Evolutionary conservation across 2,329 filamentous ascomycete species (phyloP).

Genomic region (Davidsoniella virescens): DNA sequence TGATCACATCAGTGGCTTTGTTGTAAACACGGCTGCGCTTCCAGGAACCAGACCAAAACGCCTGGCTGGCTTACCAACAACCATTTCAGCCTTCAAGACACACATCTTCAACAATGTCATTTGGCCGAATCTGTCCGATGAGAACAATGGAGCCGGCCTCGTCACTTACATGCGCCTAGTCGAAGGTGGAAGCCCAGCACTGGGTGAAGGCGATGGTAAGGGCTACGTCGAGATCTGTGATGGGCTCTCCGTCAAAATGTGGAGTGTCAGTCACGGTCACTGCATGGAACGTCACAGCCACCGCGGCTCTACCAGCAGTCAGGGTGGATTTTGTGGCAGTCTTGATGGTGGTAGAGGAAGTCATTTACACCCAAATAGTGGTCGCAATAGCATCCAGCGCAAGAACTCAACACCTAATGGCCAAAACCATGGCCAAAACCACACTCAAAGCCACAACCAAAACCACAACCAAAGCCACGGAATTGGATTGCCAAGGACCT

Average conservation of each 20-base stretch:
- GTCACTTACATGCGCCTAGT: slow-evolving; percentile 79
- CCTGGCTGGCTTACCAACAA: slow-evolving; percentile 69
- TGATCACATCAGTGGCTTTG: slow-evolving; percentile 81
- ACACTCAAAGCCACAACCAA: slow-evolving; percentile 3
- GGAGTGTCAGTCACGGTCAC: slow-evolving; percentile 76
- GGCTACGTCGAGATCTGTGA: slow-evolving; percentile 84
- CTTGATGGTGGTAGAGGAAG: slow-evolving; percentile 26
- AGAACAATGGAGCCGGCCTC: slow-evolving; percentile 84
- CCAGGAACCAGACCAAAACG: slow-evolving; percentile 69
- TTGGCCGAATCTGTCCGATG: slow-evolving; percentile 93
- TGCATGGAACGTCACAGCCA: slow-evolving; percentile 62
- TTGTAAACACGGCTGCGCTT: slow-evolving; percentile 81
- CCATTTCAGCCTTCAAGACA: slow-evolving; percentile 79
- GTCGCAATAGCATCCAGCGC: neutral
- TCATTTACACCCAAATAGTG: slow-evolving; percentile 14
- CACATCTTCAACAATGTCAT: slow-evolving; percentile 98
- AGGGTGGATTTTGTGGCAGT: slow-evolving; percentile 33
- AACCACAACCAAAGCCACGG: neutral
- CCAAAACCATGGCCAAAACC: slow-evolving; percentile 7
- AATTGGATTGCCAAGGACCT: neutral
- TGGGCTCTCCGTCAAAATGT: slow-evolving; percentile 74
- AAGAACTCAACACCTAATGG: slow-evolving; percentile 8
- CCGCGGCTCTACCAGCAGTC: slow-evolving; percentile 37
- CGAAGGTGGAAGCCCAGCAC: slow-evolving; percentile 71
- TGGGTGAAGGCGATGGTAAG: slow-evolving; percentile 62